Conservation (phyloP, 73 alveolate species). For the Tetrahymena borealis region DNA sequence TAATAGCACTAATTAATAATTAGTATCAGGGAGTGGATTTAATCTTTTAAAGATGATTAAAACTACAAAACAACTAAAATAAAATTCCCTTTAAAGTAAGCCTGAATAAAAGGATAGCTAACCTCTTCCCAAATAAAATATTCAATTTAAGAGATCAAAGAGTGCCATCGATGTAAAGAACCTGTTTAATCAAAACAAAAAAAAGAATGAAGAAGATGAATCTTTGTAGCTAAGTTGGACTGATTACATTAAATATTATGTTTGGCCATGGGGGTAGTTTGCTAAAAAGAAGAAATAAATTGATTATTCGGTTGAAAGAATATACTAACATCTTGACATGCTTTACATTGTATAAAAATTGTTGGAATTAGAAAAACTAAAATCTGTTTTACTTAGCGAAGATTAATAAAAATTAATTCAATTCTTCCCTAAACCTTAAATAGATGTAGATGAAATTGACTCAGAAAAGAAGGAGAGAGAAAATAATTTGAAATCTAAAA, state of each 20-base stretch:
- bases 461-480: background rate
- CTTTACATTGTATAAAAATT: background rate
- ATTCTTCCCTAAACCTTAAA: background rate
- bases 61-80: background rate
- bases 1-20: background rate
- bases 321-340: background rate
- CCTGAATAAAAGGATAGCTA: background rate
- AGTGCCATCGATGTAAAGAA: too few species aligned
- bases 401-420: background rate
- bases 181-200: background rate
- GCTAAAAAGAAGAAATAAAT: background rate
- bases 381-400: background rate
- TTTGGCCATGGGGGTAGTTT: background rate
- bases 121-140: too few species aligned
- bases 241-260: background rate
- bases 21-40: background rate
- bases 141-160: too few species aligned
- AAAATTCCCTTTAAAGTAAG: background rate
- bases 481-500: background rate
- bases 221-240: background rate
- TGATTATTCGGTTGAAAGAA: background rate
- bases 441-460: background rate
- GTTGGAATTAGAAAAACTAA: background rate
- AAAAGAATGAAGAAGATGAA: background rate
- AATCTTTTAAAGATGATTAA: background rate